Conservation (phyloP, 768 basidiomycete species). For the Psilocybe sp. region DNA sequence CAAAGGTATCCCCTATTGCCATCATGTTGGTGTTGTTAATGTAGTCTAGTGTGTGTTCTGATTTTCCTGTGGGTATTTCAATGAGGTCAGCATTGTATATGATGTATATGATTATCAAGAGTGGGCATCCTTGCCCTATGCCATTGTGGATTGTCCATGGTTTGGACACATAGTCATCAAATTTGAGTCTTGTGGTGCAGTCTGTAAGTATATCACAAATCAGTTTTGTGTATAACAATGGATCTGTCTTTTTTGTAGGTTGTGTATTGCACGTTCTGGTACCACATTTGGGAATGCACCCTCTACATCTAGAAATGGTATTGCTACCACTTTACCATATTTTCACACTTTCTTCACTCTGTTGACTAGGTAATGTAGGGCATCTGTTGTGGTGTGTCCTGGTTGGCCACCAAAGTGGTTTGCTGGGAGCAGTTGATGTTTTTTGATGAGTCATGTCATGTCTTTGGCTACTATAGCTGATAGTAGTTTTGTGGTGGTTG, state of each 20-base stretch:
- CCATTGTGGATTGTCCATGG: conserved; percentile 11
- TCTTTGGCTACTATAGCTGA: too few relatives aligned
- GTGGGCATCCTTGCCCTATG: conserved; percentile 21
- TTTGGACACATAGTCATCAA: conserved; percentile 17
- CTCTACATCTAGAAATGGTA: conserved; percentile 37
- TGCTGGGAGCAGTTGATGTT: conserved; percentile 20
- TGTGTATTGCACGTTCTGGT: conserved; percentile 22
- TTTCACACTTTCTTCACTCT: conserved; percentile 36
- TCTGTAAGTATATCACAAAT: conserved; percentile 13
- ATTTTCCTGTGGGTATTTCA: background rate
- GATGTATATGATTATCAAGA: conserved; percentile 22
- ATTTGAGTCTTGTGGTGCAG: conserved; percentile 13
- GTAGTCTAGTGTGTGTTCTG: conserved; percentile 17
- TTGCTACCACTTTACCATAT: conserved; percentile 22
- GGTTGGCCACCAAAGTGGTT: conserved; percentile 34
- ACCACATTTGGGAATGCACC: conserved; percentile 38
- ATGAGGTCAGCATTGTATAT: conserved; percentile 23
- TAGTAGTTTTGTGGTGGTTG: too few relatives aligned
- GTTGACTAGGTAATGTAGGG: conserved; percentile 26
- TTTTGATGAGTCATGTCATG: too few relatives aligned
- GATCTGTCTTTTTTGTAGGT: conserved; percentile 24
- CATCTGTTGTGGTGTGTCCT: conserved; percentile 31
- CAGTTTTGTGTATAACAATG: conserved; percentile 22
- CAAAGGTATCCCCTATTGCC: conserved; percentile 19
- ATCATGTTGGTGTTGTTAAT: conserved; percentile 25